Evolutionary conservation across 192 early-diverging fungal species (phyloP).

Genomic region (Backusella psychrophila): DNA sequence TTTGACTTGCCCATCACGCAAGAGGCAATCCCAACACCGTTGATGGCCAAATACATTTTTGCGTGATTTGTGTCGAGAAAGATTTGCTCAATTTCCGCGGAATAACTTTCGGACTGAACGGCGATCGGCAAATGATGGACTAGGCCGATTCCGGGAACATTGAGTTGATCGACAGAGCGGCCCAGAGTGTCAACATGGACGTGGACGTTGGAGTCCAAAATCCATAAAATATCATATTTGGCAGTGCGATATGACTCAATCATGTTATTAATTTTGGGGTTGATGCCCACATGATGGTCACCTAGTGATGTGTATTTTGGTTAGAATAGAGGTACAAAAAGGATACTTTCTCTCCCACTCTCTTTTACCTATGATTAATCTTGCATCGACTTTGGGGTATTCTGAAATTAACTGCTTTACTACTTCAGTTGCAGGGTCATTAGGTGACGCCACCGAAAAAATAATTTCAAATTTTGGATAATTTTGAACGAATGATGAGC

Average conservation of each 20-base stretch:
- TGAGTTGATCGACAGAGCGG: constrained; percentile 78
- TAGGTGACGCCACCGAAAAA: constrained; percentile 78
- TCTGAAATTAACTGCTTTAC: constrained; percentile 65
- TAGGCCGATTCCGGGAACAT: constrained; percentile 75
- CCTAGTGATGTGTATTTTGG: constrained; percentile 37
- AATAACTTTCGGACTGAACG: constrained; percentile 66
- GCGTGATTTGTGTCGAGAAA: constrained; percentile 92
- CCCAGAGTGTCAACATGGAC: constrained; percentile 75
- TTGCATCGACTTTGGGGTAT: constrained; percentile 73
- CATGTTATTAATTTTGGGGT: constrained; percentile 98
- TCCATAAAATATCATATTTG: constrained; percentile 91
- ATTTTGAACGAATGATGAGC: constrained; percentile 81
- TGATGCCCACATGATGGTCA: constrained; percentile 73
- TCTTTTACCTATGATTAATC: constrained; percentile 71
- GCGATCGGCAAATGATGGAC: constrained; percentile 95
- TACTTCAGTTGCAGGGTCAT: constrained; percentile 82
- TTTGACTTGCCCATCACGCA: constrained; percentile 97
- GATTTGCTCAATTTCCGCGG: constrained; percentile 80
- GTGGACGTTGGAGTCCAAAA: constrained; percentile 89
- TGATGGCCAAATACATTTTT: constrained; percentile 94
- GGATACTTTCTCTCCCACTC: not conserved
- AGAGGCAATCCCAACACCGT: constrained; percentile 76
- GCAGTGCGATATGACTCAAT: constrained; percentile 74
- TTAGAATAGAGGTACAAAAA: not conserved
- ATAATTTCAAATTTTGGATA: constrained; percentile 90